Percentiles rank a stretch among this genome's conserved stretches.
phyloP scores from a whole-genome alignment of 2,329 filamentous ascomycete species.

The Trichocomaceae sp. region DNA sequence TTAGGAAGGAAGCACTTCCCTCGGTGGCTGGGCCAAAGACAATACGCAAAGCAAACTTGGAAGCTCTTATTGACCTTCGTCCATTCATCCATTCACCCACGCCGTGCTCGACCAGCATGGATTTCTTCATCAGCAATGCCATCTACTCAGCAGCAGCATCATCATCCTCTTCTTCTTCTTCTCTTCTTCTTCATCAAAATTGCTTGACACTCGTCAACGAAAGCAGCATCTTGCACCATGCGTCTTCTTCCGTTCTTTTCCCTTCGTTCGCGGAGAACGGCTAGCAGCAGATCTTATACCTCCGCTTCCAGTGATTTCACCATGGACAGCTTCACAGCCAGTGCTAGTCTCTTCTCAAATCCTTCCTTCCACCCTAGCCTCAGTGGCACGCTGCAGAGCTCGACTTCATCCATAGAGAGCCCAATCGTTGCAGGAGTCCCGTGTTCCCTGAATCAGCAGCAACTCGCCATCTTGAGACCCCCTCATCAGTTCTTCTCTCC shows the following conservation, averaged over 20 bases:
- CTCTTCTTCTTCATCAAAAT: too few species aligned
- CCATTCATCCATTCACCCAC: background rate
- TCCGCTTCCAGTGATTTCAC: background rate
- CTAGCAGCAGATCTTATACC: background rate
- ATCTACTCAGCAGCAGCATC: background rate
- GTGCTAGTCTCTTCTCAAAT: conserved; percentile 3
- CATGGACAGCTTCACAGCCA: background rate
- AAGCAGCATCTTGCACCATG: background rate
- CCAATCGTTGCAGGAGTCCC: background rate
- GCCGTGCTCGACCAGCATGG: too few species aligned
- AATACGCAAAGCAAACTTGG: background rate
- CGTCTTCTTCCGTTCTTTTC: background rate
- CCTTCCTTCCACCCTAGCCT: background rate
- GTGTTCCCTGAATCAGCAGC: background rate
- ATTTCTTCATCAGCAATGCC: background rate
- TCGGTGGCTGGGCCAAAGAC: background rate
- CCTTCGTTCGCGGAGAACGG: background rate
- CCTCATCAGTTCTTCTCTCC: conserved; percentile 5
- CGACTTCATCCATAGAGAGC: background rate
- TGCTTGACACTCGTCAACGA: background rate
- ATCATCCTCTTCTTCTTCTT: too few species aligned
- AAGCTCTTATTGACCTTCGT: background rate
- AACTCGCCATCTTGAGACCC: conserved; percentile 1
- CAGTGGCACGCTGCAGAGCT: background rate
- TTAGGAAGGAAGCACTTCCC: background rate